phyloP scores from a whole-genome alignment of 441 rosid species.

The Euphorbia corollata region DNA sequence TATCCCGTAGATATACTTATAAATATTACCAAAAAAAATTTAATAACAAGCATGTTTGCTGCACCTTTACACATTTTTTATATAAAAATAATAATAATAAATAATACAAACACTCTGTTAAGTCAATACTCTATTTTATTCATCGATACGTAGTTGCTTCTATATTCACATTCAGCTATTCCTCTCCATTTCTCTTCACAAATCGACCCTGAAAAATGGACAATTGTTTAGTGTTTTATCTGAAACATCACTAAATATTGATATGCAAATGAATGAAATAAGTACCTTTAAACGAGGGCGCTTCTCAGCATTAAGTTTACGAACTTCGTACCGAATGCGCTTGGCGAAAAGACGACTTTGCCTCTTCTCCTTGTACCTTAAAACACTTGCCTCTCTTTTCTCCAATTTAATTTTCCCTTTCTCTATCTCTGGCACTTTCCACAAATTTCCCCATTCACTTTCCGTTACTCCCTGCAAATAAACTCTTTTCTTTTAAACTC shows the following conservation, averaged over 20 bases:
- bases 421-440: slow-evolving; percentile 63
- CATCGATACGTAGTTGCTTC: background rate
- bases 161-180: background rate
- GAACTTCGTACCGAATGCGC: slow-evolving; percentile 74
- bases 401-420: slow-evolving; percentile 17
- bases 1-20: too few species aligned
- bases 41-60: too few species aligned
- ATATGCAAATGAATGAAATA: background rate
- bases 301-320: slow-evolving; percentile 88
- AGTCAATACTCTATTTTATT: background rate
- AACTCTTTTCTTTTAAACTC: too few species aligned
- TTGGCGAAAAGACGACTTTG: slow-evolving; percentile 75
- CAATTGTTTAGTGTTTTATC: too few species aligned
- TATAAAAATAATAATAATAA: too few species aligned
- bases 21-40: too few species aligned
- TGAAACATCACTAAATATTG: too few species aligned
- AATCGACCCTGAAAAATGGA: slow-evolving; percentile 47
- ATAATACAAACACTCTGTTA: background rate
- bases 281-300: slow-evolving; percentile 86
- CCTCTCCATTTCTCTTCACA: slow-evolving; percentile 41
- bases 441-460: slow-evolving; percentile 25
- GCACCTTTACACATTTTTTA: too few species aligned
- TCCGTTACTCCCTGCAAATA: slow-evolving; percentile 33
- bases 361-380: slow-evolving; percentile 86
- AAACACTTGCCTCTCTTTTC: slow-evolving; percentile 70